Base-by-base conservation (phyloP, 495 filamentous ascomycete species). In the Aspergillus kassunensis region DNA sequence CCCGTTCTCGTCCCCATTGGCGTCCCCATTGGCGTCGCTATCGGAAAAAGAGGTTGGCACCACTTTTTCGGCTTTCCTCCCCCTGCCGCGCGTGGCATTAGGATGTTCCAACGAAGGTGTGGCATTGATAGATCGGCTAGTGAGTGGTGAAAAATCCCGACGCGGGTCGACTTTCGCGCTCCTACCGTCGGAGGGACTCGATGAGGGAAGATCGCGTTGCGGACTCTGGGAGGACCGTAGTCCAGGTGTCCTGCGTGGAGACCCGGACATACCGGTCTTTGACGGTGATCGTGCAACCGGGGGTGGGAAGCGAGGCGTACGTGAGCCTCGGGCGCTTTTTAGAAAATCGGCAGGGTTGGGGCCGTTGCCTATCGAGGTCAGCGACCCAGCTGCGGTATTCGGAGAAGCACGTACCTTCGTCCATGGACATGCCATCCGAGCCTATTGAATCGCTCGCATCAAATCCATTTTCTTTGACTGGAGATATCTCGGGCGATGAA, bases 401-500 rank as follows among this genome's bases (percentile, higher is more conserved):
- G 42, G 16, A 11, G 15, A 18, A 15, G 9, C n/a, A 56, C 66
- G 13, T 62, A 76, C 73, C 73, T 49, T 76, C 71, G 25, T 76
- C 73, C 44, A 76, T 73, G 2, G 73, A 76, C 73, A 76, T 76
- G 20, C 64, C 68, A 49, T 74, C 73, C 7, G 73, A 76, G 18
- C 73, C 69, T 24, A 57, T 57, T 4, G 66, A 68, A 6, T 71
- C 66, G 33, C 59, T 54, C 18, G 45, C 50, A 29, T 62, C 49
- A 44, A 71, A 62, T 8, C 67, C 70, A 53, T 72, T 71, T 25
- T 62, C 59, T 54, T 68, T 66, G 11, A 73, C 55, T 44, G 75
- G 72, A 15, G 81, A 74, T 53, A 85, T 88, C 49, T 78, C 82
- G 24, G 92, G 91, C 10, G 92, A 96, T 3, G 91, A 96, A 68